phyloP scores from a whole-genome alignment of 129 eudicot genomes.

The Saussurea involucrata region DNA sequence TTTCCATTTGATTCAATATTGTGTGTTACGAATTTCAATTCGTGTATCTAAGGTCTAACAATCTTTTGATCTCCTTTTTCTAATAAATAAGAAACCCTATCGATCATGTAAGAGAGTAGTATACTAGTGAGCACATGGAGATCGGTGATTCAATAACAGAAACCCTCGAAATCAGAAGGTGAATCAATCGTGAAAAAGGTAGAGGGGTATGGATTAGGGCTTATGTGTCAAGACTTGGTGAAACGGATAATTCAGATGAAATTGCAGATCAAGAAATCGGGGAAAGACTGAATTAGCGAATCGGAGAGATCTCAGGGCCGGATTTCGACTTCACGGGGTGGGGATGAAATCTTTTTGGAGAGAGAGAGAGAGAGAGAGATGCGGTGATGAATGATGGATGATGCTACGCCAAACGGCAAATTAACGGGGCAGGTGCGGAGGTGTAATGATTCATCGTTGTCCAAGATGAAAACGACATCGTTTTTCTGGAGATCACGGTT shows the following conservation, averaged over 20 bases:
- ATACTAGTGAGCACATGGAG: slow-evolving; percentile 6
- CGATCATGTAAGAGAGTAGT: slow-evolving; percentile 10
- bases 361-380: slow-evolving; percentile 6
- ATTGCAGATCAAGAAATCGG: slow-evolving; percentile 4
- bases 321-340: slow-evolving; percentile 17
- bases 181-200: background rate
- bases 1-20: too few species aligned
- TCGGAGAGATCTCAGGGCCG: slow-evolving; percentile 22
- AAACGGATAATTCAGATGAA: slow-evolving; percentile 4
- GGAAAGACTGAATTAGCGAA: slow-evolving; percentile 5
- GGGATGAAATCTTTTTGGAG: background rate
- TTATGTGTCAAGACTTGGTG: slow-evolving; percentile 7
- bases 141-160: slow-evolving; percentile 20
- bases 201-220: slow-evolving; percentile 24
- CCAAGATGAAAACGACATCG: background rate
- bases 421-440: slow-evolving; percentile 17
- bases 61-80: slow-evolving; percentile 22
- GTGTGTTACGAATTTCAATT: too few species aligned
- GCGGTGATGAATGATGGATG: slow-evolving; percentile 4
- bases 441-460: slow-evolving; percentile 1
- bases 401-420: slow-evolving; percentile 13
- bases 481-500: too few species aligned
- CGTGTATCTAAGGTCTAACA: too few species aligned
- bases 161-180: too few species aligned
- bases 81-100: slow-evolving; percentile 28